Base-by-base conservation (phyloP, 2,329 filamentous ascomycete genomes). In the Stenocarpella maydis region DNA sequence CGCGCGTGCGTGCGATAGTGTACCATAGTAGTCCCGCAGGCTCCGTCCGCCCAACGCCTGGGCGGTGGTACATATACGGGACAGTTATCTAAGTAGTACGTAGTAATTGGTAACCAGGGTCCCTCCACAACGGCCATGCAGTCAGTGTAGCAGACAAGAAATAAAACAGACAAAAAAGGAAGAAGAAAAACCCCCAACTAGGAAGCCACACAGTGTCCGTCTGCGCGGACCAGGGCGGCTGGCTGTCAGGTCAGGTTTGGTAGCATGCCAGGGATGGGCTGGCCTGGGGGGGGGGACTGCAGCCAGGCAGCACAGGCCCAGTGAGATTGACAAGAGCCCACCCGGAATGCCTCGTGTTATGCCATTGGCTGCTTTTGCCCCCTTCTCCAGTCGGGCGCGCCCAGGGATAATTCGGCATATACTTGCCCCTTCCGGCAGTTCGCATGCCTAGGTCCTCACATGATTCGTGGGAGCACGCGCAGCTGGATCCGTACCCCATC, bases 261-360 rank as follows among this genome's bases (percentile, higher is more conserved):
- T n/a, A n/a, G n/a, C n/a, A n/a, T n/a, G n/a, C n/a, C n/a, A n/a
- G n/a, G n/a, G n/a, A n/a, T n/a, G n/a, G n/a, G n/a, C n/a, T n/a
- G n/a, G n/a, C n/a, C n/a, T n/a, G n/a, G n/a, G n/a, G n/a, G n/a
- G n/a, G n/a, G n/a, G n/a, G n/a, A n/a, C n/a, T n/a, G n/a, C n/a
- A n/a, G n/a, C n/a, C n/a, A n/a, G n/a, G n/a, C n/a, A n/a, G n/a
- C n/a, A n/a, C 39, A 60, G 39, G 19, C n/a, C 34, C 19, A 55
- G 31, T 24, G n/a, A 55, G 14, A 8, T 31, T 4, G 4, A 8
- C 4, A 8, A 31, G 31, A 8, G 31, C n/a, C n/a, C n/a, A n/a
- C n/a, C n/a, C n/a, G n/a, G n/a, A n/a, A n/a, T n/a, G n/a, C 58
- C 58, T 69, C 43, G 67, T 68, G 66, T 68, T 52, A 64, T 53